Evolutionary conservation across 192 early-diverging fungal species (phyloP).

Genomic region (Linnemannia zychae): DNA sequence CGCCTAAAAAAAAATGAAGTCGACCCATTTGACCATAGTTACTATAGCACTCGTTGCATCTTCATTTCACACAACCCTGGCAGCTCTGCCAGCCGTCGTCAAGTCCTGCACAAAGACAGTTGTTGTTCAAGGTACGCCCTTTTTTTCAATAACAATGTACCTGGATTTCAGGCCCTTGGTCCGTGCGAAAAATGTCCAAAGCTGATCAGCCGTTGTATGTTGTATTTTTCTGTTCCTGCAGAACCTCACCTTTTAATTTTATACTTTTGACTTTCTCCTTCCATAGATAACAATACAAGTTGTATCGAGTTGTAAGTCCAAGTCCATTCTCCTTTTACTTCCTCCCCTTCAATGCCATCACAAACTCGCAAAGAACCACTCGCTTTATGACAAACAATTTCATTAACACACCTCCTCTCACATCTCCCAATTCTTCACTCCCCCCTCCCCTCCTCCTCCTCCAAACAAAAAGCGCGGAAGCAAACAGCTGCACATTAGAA

Average conservation of each 20-base stretch:
- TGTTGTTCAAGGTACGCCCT: background rate
- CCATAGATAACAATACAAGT: no score
- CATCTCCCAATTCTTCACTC: background rate
- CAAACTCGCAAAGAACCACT: no score
- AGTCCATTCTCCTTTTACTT: no score
- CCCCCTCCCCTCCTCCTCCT: background rate
- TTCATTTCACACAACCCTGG: background rate
- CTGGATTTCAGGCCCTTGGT: background rate
- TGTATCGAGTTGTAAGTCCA: no score
- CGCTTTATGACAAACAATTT: background rate
- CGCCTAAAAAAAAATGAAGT: no score
- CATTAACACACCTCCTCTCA: background rate
- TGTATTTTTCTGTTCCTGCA: no score
- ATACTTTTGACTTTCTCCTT: no score
- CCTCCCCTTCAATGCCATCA: no score
- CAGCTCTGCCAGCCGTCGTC: background rate
- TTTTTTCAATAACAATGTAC: background rate
- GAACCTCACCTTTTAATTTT: no score
- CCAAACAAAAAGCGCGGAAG: conserved; percentile 7
- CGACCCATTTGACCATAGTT: background rate
- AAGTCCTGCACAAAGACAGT: background rate
- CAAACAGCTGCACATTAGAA: conserved; percentile 28
- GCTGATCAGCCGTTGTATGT: no score
- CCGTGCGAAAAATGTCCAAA: background rate
- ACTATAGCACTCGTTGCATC: background rate